A percentile compares a stretch with the other conserved stretches of the same genome.
Conservation (phyloP, 1,139 yeast genomes). For the Taphrina deformans region DNA sequence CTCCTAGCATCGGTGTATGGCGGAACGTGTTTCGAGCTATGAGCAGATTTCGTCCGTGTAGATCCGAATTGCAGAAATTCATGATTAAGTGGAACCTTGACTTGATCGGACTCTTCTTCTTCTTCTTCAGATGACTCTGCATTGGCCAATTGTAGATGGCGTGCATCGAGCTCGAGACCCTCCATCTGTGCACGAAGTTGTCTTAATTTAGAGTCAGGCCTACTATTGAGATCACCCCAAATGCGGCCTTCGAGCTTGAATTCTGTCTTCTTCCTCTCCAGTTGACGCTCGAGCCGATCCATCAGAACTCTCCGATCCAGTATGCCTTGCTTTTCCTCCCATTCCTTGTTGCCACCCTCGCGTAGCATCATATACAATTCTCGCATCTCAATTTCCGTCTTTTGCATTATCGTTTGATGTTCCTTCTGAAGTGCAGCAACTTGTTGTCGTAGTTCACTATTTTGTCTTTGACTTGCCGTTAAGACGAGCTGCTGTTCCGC, state of each 20-base stretch:
- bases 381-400: conserved; percentile 83
- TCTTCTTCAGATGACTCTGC: conserved; percentile 14
- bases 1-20: background rate
- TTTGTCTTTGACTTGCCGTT: conserved; percentile 64
- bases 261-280: conserved; percentile 64
- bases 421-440: conserved; percentile 66
- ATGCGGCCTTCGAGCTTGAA: conserved; percentile 56
- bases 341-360: conserved; percentile 45
- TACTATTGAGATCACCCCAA: conserved; percentile 50
- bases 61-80: conserved; percentile 4
- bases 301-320: conserved; percentile 45
- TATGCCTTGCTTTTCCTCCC: conserved; percentile 42
- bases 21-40: background rate
- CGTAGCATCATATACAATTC: conserved; percentile 72
- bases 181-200: conserved; percentile 63
- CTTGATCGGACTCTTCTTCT: background rate
- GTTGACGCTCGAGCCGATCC: conserved; percentile 52
- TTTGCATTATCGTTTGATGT: conserved; percentile 74
- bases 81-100: background rate
- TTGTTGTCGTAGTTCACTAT: conserved; percentile 64
- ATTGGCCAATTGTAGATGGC: conserved; percentile 11
- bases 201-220: conserved; percentile 74
- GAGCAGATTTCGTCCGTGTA: conserved; percentile 3
- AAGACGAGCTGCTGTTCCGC: conserved; percentile 72
- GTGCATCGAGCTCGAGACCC: conserved; percentile 14